A percentile compares a stretch with the other conserved stretches of the same genome.
Conservation (phyloP, 768 basidiomycete species). For the Tricholoma saponaceum region DNA sequence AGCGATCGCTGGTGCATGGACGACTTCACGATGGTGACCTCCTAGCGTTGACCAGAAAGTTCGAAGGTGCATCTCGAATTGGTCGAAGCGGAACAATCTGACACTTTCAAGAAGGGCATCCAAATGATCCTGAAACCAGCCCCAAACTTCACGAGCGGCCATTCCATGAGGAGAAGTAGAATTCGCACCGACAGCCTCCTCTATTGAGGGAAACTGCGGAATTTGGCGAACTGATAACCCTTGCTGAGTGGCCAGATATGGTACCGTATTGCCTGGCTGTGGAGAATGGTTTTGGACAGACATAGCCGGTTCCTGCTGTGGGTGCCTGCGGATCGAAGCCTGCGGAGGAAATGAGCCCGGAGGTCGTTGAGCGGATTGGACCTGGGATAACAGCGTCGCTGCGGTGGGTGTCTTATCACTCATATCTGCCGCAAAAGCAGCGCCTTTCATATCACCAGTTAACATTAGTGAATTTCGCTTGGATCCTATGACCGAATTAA, state of each 20-base stretch:
- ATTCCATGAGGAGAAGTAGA: slow-evolving; percentile 75
- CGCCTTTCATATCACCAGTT: slow-evolving; percentile 57
- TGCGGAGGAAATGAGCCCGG: slow-evolving; percentile 60
- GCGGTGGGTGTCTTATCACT: slow-evolving; percentile 87
- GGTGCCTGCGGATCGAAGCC: slow-evolving; percentile 75
- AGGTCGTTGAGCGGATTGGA: slow-evolving; percentile 63
- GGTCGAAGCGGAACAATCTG: slow-evolving; percentile 76
- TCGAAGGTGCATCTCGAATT: slow-evolving; percentile 83
- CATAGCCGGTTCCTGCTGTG: slow-evolving; percentile 52
- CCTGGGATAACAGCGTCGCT: slow-evolving; percentile 71
- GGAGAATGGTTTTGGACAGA: slow-evolving; percentile 56
- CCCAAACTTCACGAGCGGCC: slow-evolving; percentile 85
- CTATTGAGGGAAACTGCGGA: slow-evolving; percentile 80
- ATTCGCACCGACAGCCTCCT: slow-evolving; percentile 74
- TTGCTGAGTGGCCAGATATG: slow-evolving; percentile 49
- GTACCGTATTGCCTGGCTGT: slow-evolving; percentile 37
- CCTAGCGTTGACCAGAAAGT: slow-evolving; percentile 79
- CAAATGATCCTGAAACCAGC: slow-evolving; percentile 88
- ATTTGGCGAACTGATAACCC: slow-evolving; percentile 69
- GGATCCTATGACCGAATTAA: slow-evolving; percentile 55
- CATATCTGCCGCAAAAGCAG: slow-evolving; percentile 57
- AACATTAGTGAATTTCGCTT: slow-evolving; percentile 74
- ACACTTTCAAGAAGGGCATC: slow-evolving; percentile 79
- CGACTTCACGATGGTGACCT: slow-evolving; percentile 79
- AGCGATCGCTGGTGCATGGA: slow-evolving; percentile 85